Conservation (phyloP, 2,329 filamentous ascomycete genomes). For the Sporothrix phasma region DNA sequence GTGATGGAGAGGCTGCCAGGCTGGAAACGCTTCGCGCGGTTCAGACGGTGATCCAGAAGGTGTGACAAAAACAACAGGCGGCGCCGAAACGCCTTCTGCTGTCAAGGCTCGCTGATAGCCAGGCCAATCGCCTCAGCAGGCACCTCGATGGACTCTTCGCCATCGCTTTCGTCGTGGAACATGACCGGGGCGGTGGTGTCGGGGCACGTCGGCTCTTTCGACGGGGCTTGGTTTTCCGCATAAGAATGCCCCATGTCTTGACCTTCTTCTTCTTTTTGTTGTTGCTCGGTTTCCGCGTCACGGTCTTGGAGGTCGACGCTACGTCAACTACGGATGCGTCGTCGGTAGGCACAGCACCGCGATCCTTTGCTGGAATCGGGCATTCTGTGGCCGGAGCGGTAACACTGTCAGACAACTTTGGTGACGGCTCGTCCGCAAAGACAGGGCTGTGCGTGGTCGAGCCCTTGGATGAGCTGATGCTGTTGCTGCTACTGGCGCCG, state of each 20-base stretch:
- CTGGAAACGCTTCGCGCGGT: constrained; percentile 13
- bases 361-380: neutral
- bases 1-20: constrained; percentile 30
- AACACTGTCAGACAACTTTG: constrained; percentile 6
- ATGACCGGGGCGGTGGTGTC: constrained; percentile 35
- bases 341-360: neutral
- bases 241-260: constrained; percentile 59
- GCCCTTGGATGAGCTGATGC: constrained; percentile 36
- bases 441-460: constrained; percentile 38
- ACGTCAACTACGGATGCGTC: neutral
- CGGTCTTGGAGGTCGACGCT: constrained; percentile 22
- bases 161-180: constrained; percentile 24
- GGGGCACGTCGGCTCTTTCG: constrained; percentile 36
- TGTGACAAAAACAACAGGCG: constrained; percentile 33
- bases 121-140: constrained; percentile 23
- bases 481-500: constrained; percentile 22
- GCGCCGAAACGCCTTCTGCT: constrained; percentile 5
- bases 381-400: neutral
- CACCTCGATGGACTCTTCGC: constrained; percentile 20
- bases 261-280: constrained; percentile 62
- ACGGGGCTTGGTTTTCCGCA: constrained; percentile 47
- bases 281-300: constrained; percentile 26
- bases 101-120: constrained; percentile 19
- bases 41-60: constrained; percentile 28
- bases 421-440: constrained; percentile 32